phyloP scores from a whole-genome alignment of 2,329 filamentous ascomycete genomes.

The Thelonectria discophora region DNA sequence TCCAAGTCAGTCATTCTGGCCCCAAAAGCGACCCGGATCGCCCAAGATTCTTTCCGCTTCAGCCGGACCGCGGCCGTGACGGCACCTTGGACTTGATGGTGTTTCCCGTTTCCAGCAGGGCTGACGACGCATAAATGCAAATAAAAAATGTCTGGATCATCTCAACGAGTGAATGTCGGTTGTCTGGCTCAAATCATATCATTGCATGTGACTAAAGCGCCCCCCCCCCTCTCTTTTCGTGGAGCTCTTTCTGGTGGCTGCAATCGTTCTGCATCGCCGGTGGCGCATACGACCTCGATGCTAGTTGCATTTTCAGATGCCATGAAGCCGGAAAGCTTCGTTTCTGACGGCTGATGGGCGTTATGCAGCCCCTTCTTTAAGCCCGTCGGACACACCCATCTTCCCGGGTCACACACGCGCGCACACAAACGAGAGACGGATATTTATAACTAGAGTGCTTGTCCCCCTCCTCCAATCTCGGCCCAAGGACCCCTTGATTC shows the following conservation, averaged over 20 bases:
- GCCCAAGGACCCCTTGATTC: not conserved
- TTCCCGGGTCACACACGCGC: not conserved
- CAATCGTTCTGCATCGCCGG: slow-evolving; percentile 12
- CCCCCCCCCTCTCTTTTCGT: slow-evolving; percentile 17
- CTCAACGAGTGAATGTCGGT: no score
- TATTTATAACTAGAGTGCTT: slow-evolving; percentile 14
- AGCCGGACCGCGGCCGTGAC: not conserved
- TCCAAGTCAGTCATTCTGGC: slow-evolving; percentile 9
- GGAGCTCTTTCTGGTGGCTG: slow-evolving; percentile 6
- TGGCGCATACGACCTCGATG: slow-evolving; percentile 3
- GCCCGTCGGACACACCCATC: slow-evolving; percentile 25
- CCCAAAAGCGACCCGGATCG: slow-evolving; percentile 11
- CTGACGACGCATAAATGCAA: not conserved
- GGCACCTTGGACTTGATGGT: not conserved
- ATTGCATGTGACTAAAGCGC: slow-evolving; percentile 18
- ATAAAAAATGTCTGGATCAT: not conserved
- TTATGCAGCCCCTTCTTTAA: no score
- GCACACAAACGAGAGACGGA: not conserved
- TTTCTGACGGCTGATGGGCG: slow-evolving; percentile 3
- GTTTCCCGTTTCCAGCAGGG: not conserved
- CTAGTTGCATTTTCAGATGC: slow-evolving; percentile 12
- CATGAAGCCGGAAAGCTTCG: not conserved
- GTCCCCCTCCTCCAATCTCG: not conserved
- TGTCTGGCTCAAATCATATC: not conserved
- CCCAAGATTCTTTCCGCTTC: not conserved